Evolutionary conservation across 305 asterid species (phyloP), one percentile per base, ranked within the genome.

Genomic region (Rubia tinctorum): DNA sequence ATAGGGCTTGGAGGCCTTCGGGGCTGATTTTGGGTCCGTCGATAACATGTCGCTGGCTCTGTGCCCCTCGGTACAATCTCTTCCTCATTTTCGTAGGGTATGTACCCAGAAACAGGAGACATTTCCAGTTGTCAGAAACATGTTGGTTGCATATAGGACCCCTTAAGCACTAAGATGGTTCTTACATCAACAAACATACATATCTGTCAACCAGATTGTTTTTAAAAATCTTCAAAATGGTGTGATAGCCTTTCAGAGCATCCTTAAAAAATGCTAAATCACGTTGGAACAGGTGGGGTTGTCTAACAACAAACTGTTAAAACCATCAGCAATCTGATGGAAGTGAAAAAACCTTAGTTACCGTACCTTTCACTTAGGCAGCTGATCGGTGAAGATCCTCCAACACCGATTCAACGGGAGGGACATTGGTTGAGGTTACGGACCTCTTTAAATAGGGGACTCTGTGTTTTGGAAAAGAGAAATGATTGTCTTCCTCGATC

Each of bases 381-480:
- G 84, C 80, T 25, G 93, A 81, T 74, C 84, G 84, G 66, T 81
- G 88, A 80, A 89, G 88, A 80, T 81, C 89, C 74, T 85, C 88
- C 68, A 86, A 68, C 45, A 91, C 81, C 0, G 92, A 84, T 51
- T 89, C 88, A 58, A 85, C 82, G 0, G 90, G 80, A 40, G 82
- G 84, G 17, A 40, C 53, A 20, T 42, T 84, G 84, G 82, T 86
- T 77, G 84, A 65, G 40, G 69, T 84, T n/a, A n/a, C n/a, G n/a
- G n/a, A n/a, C n/a, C n/a, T n/a, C n/a, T n/a, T n/a, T n/a, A 78
- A 45, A 91, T 83, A 0, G 96, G 86, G 55, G 92, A 73, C 67
- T 83, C 89, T 68, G 89, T 89, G 71, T 90, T 73, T 81, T 79
- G 89, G 77, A 89, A 86, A 44, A 91, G 88, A 62, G 95, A 89